Evolutionary conservation across 768 basidiomycete species (phyloP), one percentile per base, ranked within the genome.

Genomic region (Phanerodontia chrysosporium): DNA sequence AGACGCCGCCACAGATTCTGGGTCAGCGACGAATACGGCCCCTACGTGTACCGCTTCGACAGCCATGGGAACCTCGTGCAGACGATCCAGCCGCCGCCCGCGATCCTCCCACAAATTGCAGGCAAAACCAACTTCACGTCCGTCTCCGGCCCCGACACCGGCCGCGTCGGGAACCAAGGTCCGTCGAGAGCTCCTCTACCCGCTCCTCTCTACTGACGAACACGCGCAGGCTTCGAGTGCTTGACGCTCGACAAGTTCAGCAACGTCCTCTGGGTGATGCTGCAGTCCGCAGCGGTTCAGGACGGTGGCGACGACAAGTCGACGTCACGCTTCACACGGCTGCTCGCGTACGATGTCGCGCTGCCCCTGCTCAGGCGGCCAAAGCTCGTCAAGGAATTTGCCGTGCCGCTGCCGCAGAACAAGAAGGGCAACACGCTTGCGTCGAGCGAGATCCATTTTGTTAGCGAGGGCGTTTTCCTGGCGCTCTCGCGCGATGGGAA

Each of bases 11-110:
- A 30, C 51, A 84, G 83, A 0, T 84, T 78, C 70, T 87, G 83
- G 84, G 74, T 82, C 32, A 82, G 82, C 64, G 87, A 88, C 66
- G 86, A 88, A 71, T 88, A 87, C 62, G 86, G 85, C 0, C 83
- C 84, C 2, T 83, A 84, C 64, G 82, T 87, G 61, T 85, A 87
- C 69, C 76, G 74, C 14, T 81, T 81, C 67, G 70, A 76, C 0
- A 64, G 74, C 0, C 66, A 69, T 25, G 84, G 85, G 1, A 64
- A 76, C 1, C 71, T 87, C 7, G 67, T 86, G 22, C 76, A 80
- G 61, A 79, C 81, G 1, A 85, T 87, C 45, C 75, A 82, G 64
- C 84, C 85, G 0, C 84, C 84, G 0, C 64, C 72, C 2, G 85
- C 87, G 0, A 73, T 84, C 28, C 71, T 86, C 0, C 86, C 87